A percentile compares a stretch with the other conserved stretches of the same genome.
Evolutionary conservation across 192 early-diverging fungal genomes (phyloP).

Genomic region (Coemansia reversa): DNA sequence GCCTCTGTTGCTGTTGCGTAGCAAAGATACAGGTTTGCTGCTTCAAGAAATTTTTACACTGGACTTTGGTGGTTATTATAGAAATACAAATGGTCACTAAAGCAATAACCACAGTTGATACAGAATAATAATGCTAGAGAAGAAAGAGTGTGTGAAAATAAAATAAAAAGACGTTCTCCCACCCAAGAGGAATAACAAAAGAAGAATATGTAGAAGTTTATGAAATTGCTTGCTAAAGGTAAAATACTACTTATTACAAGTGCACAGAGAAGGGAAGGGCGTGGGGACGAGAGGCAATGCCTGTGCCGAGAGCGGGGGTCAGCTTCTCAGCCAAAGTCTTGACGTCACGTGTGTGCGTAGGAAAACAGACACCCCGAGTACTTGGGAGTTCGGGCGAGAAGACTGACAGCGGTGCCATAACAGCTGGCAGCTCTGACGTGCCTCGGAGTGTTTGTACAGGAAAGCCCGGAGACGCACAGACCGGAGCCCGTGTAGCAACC

Average conservation of each 20-base stretch:
- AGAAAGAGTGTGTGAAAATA: neutral
- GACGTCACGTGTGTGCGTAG: conserved; percentile 1
- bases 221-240: neutral
- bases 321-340: neutral
- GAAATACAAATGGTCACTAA: neutral
- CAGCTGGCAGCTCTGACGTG: neutral
- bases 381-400: neutral
- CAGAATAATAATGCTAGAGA: neutral
- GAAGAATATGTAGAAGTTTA: neutral
- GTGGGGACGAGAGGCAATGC: neutral
- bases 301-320: neutral
- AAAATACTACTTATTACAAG: conserved; percentile 1
- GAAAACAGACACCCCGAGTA: neutral
- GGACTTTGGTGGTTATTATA: neutral
- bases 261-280: neutral
- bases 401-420: neutral
- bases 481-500: too few relatives aligned
- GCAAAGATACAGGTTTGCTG: neutral
- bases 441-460: neutral
- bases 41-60: too few relatives aligned
- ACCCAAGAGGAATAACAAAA: neutral
- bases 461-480: neutral
- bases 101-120: neutral
- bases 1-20: neutral
- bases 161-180: neutral